A percentile compares a stretch with the other conserved stretches of the same genome.
Conservation (phyloP, 208 protist species). For the Leishmania arabica region DNA sequence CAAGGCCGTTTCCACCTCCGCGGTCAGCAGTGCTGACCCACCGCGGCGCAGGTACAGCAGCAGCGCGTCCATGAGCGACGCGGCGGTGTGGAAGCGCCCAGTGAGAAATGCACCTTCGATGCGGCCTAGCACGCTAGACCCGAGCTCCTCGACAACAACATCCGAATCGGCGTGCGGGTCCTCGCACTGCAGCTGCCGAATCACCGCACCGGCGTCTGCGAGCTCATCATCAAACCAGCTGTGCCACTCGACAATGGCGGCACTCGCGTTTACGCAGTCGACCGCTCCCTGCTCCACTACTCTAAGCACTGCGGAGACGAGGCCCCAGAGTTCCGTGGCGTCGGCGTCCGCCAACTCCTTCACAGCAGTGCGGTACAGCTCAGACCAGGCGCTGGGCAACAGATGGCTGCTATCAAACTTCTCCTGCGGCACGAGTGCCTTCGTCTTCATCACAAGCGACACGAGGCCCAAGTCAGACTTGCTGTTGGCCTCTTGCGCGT, state of each 20-base stretch:
- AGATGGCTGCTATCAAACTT: conserved; percentile 5
- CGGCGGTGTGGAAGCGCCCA: conserved; percentile 50
- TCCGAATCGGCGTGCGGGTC: conserved; percentile 8
- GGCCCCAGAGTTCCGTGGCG: conserved; percentile 25
- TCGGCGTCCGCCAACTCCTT: conserved; percentile 22
- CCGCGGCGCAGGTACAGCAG: conserved; percentile 47
- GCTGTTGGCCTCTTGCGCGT: conserved; percentile 2
- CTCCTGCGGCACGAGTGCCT: conserved; percentile 1
- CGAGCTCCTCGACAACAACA: conserved; percentile 42
- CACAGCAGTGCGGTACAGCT: conserved; percentile 41
- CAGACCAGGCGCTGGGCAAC: conserved; percentile 36
- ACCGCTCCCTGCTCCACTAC: conserved; percentile 44
- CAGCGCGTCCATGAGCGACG: conserved; percentile 59
- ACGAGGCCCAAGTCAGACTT: not conserved
- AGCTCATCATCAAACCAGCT: conserved; percentile 35
- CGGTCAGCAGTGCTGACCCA: conserved; percentile 38
- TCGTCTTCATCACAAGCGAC: conserved; percentile 22
- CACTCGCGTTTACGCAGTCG: conserved; percentile 47
- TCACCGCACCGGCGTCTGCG: conserved; percentile 34
- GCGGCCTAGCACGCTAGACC: conserved; percentile 46
- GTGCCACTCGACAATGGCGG: conserved; percentile 62
- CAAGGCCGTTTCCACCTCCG: conserved; percentile 62
- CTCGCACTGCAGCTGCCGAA: conserved; percentile 25
- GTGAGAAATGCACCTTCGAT: conserved; percentile 66
- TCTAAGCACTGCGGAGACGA: conserved; percentile 33